Conservation (phyloP, 257 asterid genomes). For the Scutellaria barbata region DNA sequence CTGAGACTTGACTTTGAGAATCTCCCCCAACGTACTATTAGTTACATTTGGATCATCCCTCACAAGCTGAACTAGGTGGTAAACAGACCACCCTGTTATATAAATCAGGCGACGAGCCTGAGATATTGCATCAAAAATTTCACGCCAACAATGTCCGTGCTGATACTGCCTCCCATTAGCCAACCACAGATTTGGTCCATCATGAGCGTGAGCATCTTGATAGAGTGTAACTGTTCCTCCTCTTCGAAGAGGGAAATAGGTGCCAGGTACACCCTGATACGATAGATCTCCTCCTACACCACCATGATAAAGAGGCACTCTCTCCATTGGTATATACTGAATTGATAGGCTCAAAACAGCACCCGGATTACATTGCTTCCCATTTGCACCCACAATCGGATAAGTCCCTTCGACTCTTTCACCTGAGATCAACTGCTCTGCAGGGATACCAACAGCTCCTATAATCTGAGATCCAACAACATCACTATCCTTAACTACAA, state of each 20-base stretch:
- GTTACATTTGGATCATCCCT: slow-evolving; percentile 55
- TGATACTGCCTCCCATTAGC: slow-evolving; percentile 62
- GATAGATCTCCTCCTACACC: slow-evolving; percentile 73
- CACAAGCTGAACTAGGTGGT: slow-evolving; percentile 76
- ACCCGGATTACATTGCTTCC: slow-evolving; percentile 71
- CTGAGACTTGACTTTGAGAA: slow-evolving; percentile 76
- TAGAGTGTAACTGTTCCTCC: slow-evolving; percentile 74
- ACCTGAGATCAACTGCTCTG: slow-evolving; percentile 58
- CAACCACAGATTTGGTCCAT: slow-evolving; percentile 64
- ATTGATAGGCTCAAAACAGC: slow-evolving; percentile 73
- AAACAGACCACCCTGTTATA: slow-evolving; percentile 93
- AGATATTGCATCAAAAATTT: slow-evolving; percentile 67
- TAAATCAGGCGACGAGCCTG: slow-evolving; percentile 74
- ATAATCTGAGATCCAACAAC: slow-evolving; percentile 80
- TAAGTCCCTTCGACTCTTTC: slow-evolving; percentile 67
- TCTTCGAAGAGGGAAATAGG: slow-evolving; percentile 77
- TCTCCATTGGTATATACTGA: slow-evolving; percentile 76
- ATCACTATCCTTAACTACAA: slow-evolving; percentile 82
- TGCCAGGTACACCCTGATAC: slow-evolving; percentile 76
- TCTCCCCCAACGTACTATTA: slow-evolving; percentile 59
- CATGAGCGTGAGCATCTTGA: slow-evolving; percentile 82
- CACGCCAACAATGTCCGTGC: slow-evolving; percentile 82
- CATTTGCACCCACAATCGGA: slow-evolving; percentile 68
- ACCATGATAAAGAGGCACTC: slow-evolving; percentile 68
- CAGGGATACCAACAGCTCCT: slow-evolving; percentile 85